Conservation (phyloP, 1,284 basidiomycete species). For the Trametes pubescens region DNA sequence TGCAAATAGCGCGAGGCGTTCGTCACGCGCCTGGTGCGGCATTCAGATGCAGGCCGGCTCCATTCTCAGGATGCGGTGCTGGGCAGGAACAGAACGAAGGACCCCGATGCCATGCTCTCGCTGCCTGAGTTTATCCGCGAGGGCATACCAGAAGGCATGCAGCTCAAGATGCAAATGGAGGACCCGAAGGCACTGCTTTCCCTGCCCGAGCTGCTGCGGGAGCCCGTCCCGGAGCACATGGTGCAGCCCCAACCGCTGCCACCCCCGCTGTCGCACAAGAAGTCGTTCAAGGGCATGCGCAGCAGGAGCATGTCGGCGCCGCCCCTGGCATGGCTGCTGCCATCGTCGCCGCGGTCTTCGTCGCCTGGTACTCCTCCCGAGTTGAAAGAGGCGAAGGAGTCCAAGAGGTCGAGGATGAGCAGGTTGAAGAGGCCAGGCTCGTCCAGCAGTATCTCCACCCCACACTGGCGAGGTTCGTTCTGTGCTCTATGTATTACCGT, state of each 20-base stretch:
- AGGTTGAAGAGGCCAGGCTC: conserved; percentile 41
- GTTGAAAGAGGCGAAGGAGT: conserved; percentile 25
- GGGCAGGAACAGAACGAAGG: conserved; percentile 44
- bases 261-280: conserved; percentile 33
- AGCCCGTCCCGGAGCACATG: conserved; percentile 46
- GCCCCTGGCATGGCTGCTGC: conserved; percentile 70
- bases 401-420: conserved; percentile 24
- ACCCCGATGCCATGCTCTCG: conserved; percentile 66
- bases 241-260: conserved; percentile 41
- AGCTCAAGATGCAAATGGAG: conserved; percentile 42
- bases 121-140: conserved; percentile 76
- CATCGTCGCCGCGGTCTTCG: conserved; percentile 39
- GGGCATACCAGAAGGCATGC: conserved; percentile 46
- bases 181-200: conserved; percentile 62
- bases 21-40: conserved; percentile 71
- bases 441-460: conserved; percentile 35
- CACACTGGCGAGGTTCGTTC: conserved; percentile 34
- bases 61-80: conserved; percentile 75
- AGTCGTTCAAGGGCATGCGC: conserved; percentile 47
- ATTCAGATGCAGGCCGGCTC: conserved; percentile 72
- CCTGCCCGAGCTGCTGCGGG: conserved; percentile 64
- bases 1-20: conserved; percentile 68
- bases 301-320: conserved; percentile 77
- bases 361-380: conserved; percentile 31
- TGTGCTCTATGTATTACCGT: not conserved